Evolutionary conservation across 202 grass and related monocot species (phyloP).

Genomic region (Hordeum pubiflorum): DNA sequence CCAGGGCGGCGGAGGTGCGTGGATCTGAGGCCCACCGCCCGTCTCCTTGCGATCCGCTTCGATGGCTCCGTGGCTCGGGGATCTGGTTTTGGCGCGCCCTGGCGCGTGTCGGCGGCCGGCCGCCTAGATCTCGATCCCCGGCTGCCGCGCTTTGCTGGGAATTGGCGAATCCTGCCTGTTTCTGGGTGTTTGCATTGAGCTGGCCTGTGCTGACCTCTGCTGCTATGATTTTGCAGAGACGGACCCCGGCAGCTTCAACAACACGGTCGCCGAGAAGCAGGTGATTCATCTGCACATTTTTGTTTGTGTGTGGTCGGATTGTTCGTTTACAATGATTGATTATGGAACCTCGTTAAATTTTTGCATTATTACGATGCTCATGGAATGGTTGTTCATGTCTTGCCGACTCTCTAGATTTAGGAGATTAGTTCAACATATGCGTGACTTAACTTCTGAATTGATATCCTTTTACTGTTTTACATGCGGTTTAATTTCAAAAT

Average conservation of each 20-base stretch:
- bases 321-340: conserved; percentile 1
- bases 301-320: neutral
- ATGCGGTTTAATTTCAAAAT: neutral
- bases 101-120: conserved; percentile 18
- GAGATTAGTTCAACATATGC: neutral
- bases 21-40: conserved; percentile 29
- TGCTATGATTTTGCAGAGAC: conserved; percentile 58
- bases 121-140: conserved; percentile 27
- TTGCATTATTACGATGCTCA: neutral
- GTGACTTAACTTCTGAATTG: neutral
- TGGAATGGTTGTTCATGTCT: neutral
- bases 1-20: conserved; percentile 73
- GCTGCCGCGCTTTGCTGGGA: neutral
- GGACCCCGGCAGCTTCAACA: conserved; percentile 92
- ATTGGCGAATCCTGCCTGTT: neutral
- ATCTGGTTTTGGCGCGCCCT: conserved; percentile 33
- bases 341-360: neutral
- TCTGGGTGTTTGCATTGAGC: neutral
- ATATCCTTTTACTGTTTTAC: too few relatives aligned
- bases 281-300: conserved; percentile 28
- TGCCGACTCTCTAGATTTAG: neutral
- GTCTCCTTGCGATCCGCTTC: neutral
- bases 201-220: conserved; percentile 20
- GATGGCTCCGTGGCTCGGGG: neutral
- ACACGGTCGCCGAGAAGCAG: conserved; percentile 96